Evolutionary conservation across 2,329 filamentous ascomycete species (phyloP), one percentile per base, ranked within the genome.

Genomic region (Fusarium albidum): DNA sequence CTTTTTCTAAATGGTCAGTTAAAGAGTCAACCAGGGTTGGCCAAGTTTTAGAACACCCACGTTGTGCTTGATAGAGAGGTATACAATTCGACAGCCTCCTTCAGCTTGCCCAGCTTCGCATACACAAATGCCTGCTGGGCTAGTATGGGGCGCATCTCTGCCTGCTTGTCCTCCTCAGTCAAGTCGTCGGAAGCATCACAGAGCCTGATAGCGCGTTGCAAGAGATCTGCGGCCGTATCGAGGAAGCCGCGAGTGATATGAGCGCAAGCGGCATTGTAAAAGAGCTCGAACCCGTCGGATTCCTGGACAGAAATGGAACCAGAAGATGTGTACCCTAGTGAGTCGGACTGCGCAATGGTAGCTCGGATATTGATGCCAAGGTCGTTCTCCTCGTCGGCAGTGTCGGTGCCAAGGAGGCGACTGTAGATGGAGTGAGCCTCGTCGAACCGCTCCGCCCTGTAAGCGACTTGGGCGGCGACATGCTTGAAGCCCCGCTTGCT

Each of bases 181-280:
- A 94, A 74, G 53, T 94, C 90, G 43, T 92, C 89, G 11, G 89
- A 82, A 5, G 83, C 83, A 69, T 89, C 85, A 69, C 91, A 95
- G 15, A 94, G 77, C 61, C 87, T 83, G 63, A 82, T 82, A 3
- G 91, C 87, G 47, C 87, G 81, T 73, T 87, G 89, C 54, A 95
- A 75, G 50, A 93, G 77, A 18, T 88, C 76, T 17, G 85, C 80
- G 2, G 85, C 90, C 61, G 85, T 82, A 5, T 75, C 79, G 31
- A 90, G 77, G 63, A 90, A 87, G 8, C 86, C 88, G 39, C 84
- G 79, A 12, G 89, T 88, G 64, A 95, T 86, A 69, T 84, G 85
- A 15, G 81, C 81, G 70, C 90, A 94, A 9, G 90, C 91, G 18
- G 85, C 82, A 71, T 96, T 96, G 75, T 91, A 96, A 10, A 89